phyloP scores from a whole-genome alignment of 2,329 filamentous ascomycete species.

The Periglandula ipomoeae region DNA sequence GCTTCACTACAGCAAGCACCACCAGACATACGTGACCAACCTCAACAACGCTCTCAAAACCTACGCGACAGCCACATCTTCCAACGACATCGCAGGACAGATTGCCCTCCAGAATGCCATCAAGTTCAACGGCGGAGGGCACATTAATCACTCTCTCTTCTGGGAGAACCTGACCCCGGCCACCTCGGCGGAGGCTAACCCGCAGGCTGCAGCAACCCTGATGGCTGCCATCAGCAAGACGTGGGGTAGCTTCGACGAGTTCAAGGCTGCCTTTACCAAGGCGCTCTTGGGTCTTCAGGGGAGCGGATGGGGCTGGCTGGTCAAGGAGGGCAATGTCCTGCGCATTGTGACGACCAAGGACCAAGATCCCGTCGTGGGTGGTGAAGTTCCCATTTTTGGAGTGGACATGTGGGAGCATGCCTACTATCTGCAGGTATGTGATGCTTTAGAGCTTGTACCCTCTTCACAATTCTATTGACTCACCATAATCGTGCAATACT shows the following conservation, averaged over 20 bases:
- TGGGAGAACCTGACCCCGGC: conserved; percentile 73
- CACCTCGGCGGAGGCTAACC: conserved; percentile 45
- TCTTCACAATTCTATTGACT: background rate
- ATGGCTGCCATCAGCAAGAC: conserved; percentile 49
- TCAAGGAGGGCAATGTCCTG: conserved; percentile 53
- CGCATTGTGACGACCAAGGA: conserved; percentile 76
- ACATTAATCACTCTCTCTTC: conserved; percentile 90
- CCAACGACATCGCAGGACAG: conserved; percentile 52
- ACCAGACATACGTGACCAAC: conserved; percentile 69
- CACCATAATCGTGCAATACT: background rate
- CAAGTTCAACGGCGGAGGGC: conserved; percentile 84
- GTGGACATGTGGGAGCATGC: conserved; percentile 94
- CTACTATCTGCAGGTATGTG: conserved; percentile 67
- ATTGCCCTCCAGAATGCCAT: conserved; percentile 61
- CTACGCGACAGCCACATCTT: conserved; percentile 45
- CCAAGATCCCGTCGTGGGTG: conserved; percentile 63
- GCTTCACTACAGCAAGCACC: conserved; percentile 71
- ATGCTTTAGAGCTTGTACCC: too few species aligned
- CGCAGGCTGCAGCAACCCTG: conserved; percentile 42
- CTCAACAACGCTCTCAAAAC: conserved; percentile 58
- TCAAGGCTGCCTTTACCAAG: conserved; percentile 56
- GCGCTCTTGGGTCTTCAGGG: conserved; percentile 66
- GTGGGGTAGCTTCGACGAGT: conserved; percentile 60
- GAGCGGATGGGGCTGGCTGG: conserved; percentile 82
- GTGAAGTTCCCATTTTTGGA: conserved; percentile 62